A percentile compares a stretch with the other conserved stretches of the same genome.
phyloP scores from a whole-genome alignment of 1,284 basidiomycete species.

The Moesziomyces antarcticus region DNA sequence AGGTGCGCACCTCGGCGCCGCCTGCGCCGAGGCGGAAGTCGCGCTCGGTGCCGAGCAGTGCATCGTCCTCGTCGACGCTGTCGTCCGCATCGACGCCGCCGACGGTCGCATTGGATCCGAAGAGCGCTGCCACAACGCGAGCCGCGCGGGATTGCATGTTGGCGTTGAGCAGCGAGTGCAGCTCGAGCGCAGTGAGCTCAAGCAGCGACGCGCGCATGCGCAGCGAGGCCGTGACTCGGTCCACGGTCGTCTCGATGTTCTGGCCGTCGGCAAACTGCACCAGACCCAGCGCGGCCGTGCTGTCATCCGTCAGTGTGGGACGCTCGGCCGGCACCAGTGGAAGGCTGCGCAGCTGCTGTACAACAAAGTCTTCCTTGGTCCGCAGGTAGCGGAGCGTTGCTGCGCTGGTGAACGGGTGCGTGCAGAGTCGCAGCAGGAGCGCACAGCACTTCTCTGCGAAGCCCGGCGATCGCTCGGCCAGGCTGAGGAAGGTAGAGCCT shows the following conservation, averaged over 20 bases:
- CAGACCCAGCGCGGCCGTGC: constrained; percentile 73
- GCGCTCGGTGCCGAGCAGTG: constrained; percentile 35
- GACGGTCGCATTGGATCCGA: constrained; percentile 48
- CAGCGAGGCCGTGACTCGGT: constrained; percentile 81
- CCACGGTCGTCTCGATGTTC: constrained; percentile 79
- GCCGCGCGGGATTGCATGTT: constrained; percentile 69
- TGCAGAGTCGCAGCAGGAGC: constrained; percentile 85
- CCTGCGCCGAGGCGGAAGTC: constrained; percentile 43
- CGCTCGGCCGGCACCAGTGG: constrained; percentile 69
- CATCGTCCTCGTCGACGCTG: constrained; percentile 44
- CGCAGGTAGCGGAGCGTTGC: constrained; percentile 88
- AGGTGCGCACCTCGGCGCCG: constrained; percentile 28
- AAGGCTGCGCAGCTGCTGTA: constrained; percentile 80
- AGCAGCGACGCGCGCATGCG: constrained; percentile 85
- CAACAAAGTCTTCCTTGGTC: constrained; percentile 88
- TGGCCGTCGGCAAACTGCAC: constrained; percentile 79
- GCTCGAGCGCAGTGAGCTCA: constrained; percentile 86
- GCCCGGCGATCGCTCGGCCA: constrained; percentile 71
- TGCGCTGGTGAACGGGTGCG: constrained; percentile 83
- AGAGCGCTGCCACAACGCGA: constrained; percentile 58
- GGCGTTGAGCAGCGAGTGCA: constrained; percentile 84
- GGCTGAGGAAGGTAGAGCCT: constrained; percentile 30
- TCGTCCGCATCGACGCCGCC: constrained; percentile 31
- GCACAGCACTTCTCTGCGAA: constrained; percentile 88
- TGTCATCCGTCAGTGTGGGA: constrained; percentile 17